Conservation (phyloP, 2,329 filamentous ascomycete genomes). For the Aspergillus transmontanensis region DNA sequence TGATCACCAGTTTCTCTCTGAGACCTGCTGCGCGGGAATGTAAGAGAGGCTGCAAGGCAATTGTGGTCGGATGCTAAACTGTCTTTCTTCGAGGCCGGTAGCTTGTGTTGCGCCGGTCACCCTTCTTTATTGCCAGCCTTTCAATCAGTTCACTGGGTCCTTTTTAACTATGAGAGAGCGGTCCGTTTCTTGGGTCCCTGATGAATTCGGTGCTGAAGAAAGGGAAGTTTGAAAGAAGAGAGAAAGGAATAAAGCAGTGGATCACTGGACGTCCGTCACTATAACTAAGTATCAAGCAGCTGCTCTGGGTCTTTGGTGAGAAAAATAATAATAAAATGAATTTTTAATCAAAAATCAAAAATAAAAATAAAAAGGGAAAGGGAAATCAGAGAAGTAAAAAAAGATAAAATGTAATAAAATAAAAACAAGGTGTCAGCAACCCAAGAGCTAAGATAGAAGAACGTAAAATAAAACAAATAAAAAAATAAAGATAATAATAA, state of each 20-base stretch:
- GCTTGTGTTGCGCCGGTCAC: constrained; percentile 10
- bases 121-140: neutral
- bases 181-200: constrained; percentile 15
- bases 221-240: constrained; percentile 7
- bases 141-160: neutral
- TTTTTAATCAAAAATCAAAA: neutral
- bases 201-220: constrained; percentile 14
- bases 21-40: constrained; percentile 24
- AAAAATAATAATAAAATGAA: constrained; percentile 18
- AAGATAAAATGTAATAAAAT: neutral
- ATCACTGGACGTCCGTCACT: constrained; percentile 20
- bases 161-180: constrained; percentile 12
- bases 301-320: constrained; percentile 10
- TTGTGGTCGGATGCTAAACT: constrained; percentile 18
- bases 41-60: constrained; percentile 27
- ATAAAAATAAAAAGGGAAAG: neutral
- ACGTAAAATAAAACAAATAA: constrained; percentile 15
- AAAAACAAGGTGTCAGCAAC: constrained; percentile 11
- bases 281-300: constrained; percentile 17
- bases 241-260: constrained; percentile 14
- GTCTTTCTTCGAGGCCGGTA: constrained; percentile 16
- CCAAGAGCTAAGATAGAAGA: constrained; percentile 8
- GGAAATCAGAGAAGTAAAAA: neutral
- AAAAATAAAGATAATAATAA: constrained; percentile 7
- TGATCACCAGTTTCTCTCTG: constrained; percentile 16